phyloP scores from a whole-genome alignment of 257 asterid genomes.

The Mentha longifolia region DNA sequence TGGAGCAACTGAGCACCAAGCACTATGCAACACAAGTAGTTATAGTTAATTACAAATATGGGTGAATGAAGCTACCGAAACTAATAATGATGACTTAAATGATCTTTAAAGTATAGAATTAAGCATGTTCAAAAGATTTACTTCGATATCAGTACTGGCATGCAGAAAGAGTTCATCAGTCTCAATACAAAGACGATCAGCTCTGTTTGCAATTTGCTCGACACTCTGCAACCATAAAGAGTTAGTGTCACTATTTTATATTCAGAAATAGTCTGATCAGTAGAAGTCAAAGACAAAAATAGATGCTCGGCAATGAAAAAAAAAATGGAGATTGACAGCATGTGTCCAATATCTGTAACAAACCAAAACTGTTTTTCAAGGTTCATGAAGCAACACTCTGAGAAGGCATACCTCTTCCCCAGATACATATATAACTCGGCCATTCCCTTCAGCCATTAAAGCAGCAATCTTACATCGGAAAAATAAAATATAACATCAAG shows the following conservation, averaged over 20 bases:
- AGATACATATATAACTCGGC: conserved; percentile 84
- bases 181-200: conserved; percentile 76
- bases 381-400: conserved; percentile 20
- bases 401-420: conserved; percentile 87
- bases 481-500: conserved; percentile 29
- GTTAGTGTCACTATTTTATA: conserved; percentile 10
- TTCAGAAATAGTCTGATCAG: conserved; percentile 17
- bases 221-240: conserved; percentile 67
- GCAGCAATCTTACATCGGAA: conserved; percentile 74
- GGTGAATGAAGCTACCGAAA: conserved; percentile 16
- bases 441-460: conserved; percentile 67
- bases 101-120: conserved; percentile 9
- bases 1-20: background rate
- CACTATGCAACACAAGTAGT: background rate
- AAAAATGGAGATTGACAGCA: conserved; percentile 6
- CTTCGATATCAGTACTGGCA: conserved; percentile 95
- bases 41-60: conserved; percentile 3
- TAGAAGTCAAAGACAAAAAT: background rate
- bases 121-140: conserved; percentile 38
- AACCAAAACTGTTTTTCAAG: conserved; percentile 22
- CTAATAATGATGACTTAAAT: background rate
- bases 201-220: conserved; percentile 93
- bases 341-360: conserved; percentile 19
- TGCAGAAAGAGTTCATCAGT: conserved; percentile 67
- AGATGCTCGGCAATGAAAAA: background rate